phyloP scores from a whole-genome alignment of 192 early-diverging fungal species.

The Spinellus fusiger region DNA sequence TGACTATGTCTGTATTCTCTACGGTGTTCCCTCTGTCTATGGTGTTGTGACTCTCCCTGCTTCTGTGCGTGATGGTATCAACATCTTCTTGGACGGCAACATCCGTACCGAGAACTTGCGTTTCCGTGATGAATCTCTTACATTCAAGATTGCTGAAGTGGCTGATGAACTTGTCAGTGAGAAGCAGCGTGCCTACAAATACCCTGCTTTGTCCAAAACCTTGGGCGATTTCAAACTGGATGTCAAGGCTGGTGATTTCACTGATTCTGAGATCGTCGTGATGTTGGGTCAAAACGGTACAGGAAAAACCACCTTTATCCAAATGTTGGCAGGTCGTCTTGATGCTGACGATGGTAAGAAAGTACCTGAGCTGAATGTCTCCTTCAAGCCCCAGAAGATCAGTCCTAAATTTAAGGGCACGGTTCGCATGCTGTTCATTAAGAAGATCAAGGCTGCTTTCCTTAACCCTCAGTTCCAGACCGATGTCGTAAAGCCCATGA shows the following conservation, averaged over 20 bases:
- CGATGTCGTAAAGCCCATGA: constrained; percentile 91
- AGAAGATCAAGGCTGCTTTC: constrained; percentile 80
- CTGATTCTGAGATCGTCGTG: constrained; percentile 96
- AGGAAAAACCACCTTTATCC: constrained; percentile 96
- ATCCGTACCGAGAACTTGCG: constrained; percentile 98
- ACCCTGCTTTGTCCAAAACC: constrained; percentile 86
- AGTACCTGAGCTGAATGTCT: constrained; percentile 81
- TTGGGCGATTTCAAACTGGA: constrained; percentile 76
- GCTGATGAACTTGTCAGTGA: constrained; percentile 67
- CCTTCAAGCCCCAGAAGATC: constrained; percentile 98
- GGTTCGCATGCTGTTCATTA: constrained; percentile 86
- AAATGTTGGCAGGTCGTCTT: constrained; percentile 81
- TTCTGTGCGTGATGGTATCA: constrained; percentile 97
- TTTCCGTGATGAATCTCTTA: constrained; percentile 93
- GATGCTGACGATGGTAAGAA: constrained; percentile 72
- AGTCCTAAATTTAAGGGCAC: constrained; percentile 90
- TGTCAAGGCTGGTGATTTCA: constrained; percentile 79
- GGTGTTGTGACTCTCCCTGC: constrained; percentile 97
- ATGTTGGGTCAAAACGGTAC: constrained; percentile 99
- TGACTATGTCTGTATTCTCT: constrained; percentile 97
- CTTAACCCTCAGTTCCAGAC: constrained; percentile 94
- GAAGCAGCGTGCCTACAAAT: constrained; percentile 71
- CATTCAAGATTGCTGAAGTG: constrained; percentile 89
- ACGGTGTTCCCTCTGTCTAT: constrained; percentile 93
- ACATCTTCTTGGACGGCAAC: constrained; percentile 95